Base-by-base conservation (phyloP, 1,139 yeast species). In the Saccharomyces uvarum region DNA sequence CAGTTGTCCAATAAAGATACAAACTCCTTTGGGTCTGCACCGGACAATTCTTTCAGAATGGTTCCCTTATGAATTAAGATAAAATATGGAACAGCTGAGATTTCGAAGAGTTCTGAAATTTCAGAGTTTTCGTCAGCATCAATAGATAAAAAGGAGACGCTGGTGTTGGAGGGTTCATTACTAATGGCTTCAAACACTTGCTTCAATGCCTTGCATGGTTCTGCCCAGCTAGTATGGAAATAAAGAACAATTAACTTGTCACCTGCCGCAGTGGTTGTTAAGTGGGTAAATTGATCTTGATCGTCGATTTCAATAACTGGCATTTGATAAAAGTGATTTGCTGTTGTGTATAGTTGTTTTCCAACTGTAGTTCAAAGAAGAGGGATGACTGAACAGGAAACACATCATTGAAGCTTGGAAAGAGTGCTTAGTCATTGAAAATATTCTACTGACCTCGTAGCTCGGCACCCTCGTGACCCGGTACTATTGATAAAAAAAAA, bases 201-300 rank as follows among this genome's bases (percentile, higher is more conserved):
- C 32, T 54, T 62, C 61, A 68, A 72, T 19, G 62, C 62, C 47
- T 86, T 83, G 70, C 99, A 93, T 53, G 99, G 99, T 49, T 91
- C 95, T 4, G 99, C 99, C 95, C 98, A 93, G 54, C 91, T 86
- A 0, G 98, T 89, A 69, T 89, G 95, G 78, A 93, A 93, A 71
- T 91, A 91, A 49, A 93, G 75, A 1, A 91, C 88, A 51, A 89
- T 79, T 51, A 91, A 80, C 67, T 82, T 84, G 58, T 79, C 74
- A 29, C 83, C 77, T 47, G 83, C 82, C 16, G 82, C 79, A 54
- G 78, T 75, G 26, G 83, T 77, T 41, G 97, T 89, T 63, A 90
- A 75, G 64, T 83, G 81, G 4, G 95, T 81, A 75, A 93, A 91
- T 73, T 91, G 96, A 50, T 86, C 85, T 70, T 90, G 96, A 52